phyloP scores from a whole-genome alignment of 1,284 basidiomycete genomes.

The Ustilago lituana region DNA sequence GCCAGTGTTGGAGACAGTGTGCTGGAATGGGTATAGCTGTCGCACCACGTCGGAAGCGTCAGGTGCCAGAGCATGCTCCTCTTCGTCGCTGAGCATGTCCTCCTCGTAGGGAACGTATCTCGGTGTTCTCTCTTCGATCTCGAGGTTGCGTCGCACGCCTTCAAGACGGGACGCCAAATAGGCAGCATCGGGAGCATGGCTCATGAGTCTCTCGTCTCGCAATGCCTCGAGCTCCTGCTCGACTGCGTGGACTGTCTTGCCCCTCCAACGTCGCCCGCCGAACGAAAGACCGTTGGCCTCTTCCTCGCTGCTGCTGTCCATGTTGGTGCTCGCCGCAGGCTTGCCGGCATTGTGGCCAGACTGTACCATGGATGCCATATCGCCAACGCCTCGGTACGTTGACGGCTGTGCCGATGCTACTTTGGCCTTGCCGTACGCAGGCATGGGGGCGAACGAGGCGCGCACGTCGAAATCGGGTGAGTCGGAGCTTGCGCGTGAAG shows the following conservation, averaged over 20 bases:
- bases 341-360: neutral
- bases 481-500: slow-evolving; percentile 37
- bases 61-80: slow-evolving; percentile 19
- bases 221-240: slow-evolving; percentile 60
- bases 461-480: slow-evolving; percentile 53
- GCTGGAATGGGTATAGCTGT: slow-evolving; percentile 42
- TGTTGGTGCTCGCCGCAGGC: neutral
- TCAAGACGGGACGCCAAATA: slow-evolving; percentile 61
- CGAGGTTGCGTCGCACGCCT: slow-evolving; percentile 56
- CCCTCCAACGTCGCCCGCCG: slow-evolving; percentile 54
- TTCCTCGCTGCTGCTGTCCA: slow-evolving; percentile 27
- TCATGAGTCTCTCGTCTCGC: slow-evolving; percentile 57
- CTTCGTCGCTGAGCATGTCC: slow-evolving; percentile 38
- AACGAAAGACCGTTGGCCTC: slow-evolving; percentile 46
- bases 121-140: slow-evolving; percentile 45
- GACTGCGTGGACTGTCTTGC: slow-evolving; percentile 63
- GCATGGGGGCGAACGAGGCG: slow-evolving; percentile 58
- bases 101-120: slow-evolving; percentile 49
- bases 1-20: neutral
- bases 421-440: slow-evolving; percentile 27
- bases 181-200: slow-evolving; percentile 58
- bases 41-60: slow-evolving; percentile 24
- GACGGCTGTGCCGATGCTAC: slow-evolving; percentile 1
- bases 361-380: no score
- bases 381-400: slow-evolving; percentile 25